Evolutionary conservation across 2,329 filamentous ascomycete species (phyloP).

Genomic region (Cephalotrichum gorgonifer): DNA sequence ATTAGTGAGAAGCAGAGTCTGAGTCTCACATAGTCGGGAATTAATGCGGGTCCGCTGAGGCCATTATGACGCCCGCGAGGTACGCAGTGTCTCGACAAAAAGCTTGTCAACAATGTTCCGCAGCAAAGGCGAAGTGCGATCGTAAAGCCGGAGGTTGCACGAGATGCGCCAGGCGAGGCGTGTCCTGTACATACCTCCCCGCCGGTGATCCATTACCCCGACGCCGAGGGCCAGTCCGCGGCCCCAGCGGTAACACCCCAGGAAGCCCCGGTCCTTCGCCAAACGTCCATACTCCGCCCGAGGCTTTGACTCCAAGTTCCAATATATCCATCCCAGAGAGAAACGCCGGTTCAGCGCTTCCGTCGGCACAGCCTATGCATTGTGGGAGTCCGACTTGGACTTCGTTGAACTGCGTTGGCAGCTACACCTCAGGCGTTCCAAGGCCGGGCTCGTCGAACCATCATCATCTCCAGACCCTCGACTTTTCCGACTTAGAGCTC

Average conservation of each 20-base stretch:
- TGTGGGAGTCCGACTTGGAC: too few species aligned
- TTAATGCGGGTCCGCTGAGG: not conserved
- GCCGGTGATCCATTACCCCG: not conserved
- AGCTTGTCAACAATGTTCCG: constrained; percentile 24
- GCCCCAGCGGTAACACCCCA: not conserved
- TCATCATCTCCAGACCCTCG: constrained; percentile 9
- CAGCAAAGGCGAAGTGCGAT: constrained; percentile 29
- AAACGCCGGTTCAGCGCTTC: too few species aligned
- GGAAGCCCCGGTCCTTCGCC: not conserved
- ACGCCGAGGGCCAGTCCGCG: not conserved
- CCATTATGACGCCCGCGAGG: constrained; percentile 9
- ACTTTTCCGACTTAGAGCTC: constrained; percentile 25
- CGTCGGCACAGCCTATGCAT: too few species aligned
- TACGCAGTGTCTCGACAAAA: constrained; percentile 28
- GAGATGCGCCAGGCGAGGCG: constrained; percentile 18
- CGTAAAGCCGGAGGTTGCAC: constrained; percentile 19
- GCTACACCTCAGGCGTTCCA: too few species aligned
- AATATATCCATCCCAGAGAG: not conserved
- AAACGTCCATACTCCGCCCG: not conserved
- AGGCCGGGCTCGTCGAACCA: not conserved
- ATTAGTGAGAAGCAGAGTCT: too few species aligned
- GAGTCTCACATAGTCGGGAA: too few species aligned
- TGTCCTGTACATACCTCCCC: constrained; percentile 19
- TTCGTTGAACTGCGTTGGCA: not conserved
- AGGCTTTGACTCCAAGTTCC: not conserved